Conservation (phyloP, 1,284 basidiomycete genomes). For the Trametes hirsuta region DNA sequence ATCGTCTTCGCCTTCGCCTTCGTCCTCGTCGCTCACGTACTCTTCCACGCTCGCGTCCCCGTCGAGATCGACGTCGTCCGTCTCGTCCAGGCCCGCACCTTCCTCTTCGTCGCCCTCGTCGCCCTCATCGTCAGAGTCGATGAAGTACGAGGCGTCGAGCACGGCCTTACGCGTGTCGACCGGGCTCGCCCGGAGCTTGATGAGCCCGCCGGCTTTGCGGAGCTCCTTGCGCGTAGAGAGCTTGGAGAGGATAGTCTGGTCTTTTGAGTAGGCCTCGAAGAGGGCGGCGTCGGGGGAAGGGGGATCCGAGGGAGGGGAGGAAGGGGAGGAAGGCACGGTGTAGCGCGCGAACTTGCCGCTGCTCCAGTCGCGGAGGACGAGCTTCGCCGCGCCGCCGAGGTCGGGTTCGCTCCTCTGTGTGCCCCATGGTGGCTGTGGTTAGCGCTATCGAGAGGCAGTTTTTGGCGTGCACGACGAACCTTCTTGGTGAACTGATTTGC, state of each 20-base stretch:
- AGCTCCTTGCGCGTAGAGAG: constrained; percentile 65
- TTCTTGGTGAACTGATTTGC: constrained; percentile 83
- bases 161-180: constrained; percentile 57
- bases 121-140: constrained; percentile 32
- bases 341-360: constrained; percentile 82
- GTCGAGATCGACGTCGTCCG: constrained; percentile 35
- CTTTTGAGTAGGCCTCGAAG: constrained; percentile 42
- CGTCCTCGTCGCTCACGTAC: constrained; percentile 28
- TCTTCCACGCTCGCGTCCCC: constrained; percentile 27
- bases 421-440: not conserved
- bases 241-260: constrained; percentile 49
- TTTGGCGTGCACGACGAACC: constrained; percentile 43
- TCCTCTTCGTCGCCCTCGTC: constrained; percentile 35
- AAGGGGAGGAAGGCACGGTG: constrained; percentile 58
- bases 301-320: constrained; percentile 35
- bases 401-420: constrained; percentile 77
- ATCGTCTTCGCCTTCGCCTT: constrained; percentile 23
- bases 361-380: constrained; percentile 91
- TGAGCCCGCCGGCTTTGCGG: constrained; percentile 60
- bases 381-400: constrained; percentile 78
- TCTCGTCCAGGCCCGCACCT: constrained; percentile 38
- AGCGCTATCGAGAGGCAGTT: not conserved
- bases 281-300: constrained; percentile 27
- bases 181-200: constrained; percentile 55
- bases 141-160: constrained; percentile 60